phyloP scores from a whole-genome alignment of 1,284 basidiomycete species.

The Xerocomus minutiporus region DNA sequence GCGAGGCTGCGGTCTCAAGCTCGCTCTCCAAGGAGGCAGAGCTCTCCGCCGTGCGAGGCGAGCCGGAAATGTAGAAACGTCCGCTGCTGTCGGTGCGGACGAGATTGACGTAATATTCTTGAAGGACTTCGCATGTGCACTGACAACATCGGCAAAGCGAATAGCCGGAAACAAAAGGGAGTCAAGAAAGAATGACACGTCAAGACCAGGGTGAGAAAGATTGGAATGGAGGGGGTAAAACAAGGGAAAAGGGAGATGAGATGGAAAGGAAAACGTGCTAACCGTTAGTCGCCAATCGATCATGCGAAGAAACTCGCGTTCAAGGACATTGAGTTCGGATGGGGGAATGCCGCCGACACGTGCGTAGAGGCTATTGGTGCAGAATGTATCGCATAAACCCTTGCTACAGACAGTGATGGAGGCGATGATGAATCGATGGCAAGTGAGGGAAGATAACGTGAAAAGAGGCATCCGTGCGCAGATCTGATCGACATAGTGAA shows the following conservation, averaged over 20 bases:
- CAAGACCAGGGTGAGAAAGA: conserved; percentile 15
- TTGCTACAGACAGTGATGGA: conserved; percentile 85
- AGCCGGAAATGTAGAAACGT: conserved; percentile 50
- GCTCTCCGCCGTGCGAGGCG: conserved; percentile 12
- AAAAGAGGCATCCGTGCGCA: conserved; percentile 81
- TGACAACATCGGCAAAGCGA: conserved; percentile 30
- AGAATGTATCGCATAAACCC: conserved; percentile 89
- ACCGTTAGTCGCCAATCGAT: conserved; percentile 93
- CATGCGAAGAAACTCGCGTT: conserved; percentile 84
- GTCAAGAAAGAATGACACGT: conserved; percentile 22
- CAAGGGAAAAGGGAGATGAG: too few species aligned
- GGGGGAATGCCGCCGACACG: conserved; percentile 91
- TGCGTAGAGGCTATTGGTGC: conserved; percentile 88
- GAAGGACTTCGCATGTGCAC: conserved; percentile 76
- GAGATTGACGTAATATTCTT: conserved; percentile 82
- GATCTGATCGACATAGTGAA: conserved; percentile 94
- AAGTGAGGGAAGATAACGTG: conserved; percentile 89
- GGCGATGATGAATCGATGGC: conserved; percentile 92
- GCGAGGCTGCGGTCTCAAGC: conserved; percentile 54
- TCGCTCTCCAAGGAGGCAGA: conserved; percentile 44
- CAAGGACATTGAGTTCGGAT: conserved; percentile 85
- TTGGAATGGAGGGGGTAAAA: too few species aligned
- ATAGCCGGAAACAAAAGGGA: conserved; percentile 9
- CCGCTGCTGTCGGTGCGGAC: conserved; percentile 68
- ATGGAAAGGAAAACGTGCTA: conserved; percentile 38